phyloP scores from a whole-genome alignment of 352 stramenopile genomes.

The Phytophthora lateralis region DNA sequence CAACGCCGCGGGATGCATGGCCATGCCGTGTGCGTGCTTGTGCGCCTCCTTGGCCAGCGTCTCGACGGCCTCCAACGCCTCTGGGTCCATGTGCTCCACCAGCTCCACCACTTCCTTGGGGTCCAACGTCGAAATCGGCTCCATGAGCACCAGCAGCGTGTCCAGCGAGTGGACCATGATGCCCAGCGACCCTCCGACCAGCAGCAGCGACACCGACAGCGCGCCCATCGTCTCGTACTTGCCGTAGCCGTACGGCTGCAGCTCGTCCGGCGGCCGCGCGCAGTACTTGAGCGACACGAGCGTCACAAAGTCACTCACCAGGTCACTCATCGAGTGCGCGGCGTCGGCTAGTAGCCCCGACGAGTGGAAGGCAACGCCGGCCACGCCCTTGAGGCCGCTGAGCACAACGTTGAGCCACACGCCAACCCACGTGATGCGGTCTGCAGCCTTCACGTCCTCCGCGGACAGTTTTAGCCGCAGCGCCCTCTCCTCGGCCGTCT shows the following conservation, averaged over 20 bases:
- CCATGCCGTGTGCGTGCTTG: constrained; percentile 29
- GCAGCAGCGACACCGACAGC: constrained; percentile 63
- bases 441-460: constrained; percentile 44
- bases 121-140: constrained; percentile 36
- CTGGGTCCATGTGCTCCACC: constrained; percentile 34
- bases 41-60: constrained; percentile 24
- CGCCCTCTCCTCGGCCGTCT: constrained; percentile 35
- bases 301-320: constrained; percentile 95
- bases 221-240: constrained; percentile 80
- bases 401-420: constrained; percentile 76
- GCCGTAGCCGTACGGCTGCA: constrained; percentile 83
- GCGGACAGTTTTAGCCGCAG: constrained; percentile 34
- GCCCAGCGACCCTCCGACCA: constrained; percentile 65
- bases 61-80: constrained; percentile 47
- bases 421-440: constrained; percentile 77
- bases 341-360: constrained; percentile 94
- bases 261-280: constrained; percentile 89
- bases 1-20: constrained; percentile 71
- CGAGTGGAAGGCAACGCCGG: constrained; percentile 79
- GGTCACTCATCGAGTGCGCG: constrained; percentile 93
- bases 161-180: constrained; percentile 78
- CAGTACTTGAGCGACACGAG: constrained; percentile 91
- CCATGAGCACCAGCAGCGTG: constrained; percentile 56
- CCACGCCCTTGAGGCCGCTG: constrained; percentile 67
- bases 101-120: constrained; percentile 31